Conservation (phyloP, 139 green algal species). For the Chlamydomonas incerta region DNA sequence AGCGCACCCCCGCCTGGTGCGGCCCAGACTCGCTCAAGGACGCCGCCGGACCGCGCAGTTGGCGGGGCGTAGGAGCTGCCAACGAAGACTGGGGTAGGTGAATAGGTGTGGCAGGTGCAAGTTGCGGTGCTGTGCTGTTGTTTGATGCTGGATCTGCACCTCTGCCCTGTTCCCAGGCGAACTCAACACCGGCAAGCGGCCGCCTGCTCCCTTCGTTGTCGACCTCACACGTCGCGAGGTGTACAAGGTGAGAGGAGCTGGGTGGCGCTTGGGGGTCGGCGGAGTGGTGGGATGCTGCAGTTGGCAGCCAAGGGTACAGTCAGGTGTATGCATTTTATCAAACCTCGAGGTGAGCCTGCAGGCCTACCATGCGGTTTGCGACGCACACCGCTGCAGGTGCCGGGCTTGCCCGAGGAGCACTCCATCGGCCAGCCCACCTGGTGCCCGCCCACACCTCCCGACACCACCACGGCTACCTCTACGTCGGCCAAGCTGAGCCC, state of each 20-base stretch:
- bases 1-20: slow-evolving; percentile 64
- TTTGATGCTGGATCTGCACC: no score
- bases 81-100: slow-evolving; percentile 84
- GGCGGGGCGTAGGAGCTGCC: slow-evolving; percentile 72
- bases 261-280: not conserved
- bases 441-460: not conserved
- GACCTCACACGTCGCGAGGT: slow-evolving; percentile 49
- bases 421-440: slow-evolving; percentile 31
- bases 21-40: slow-evolving; percentile 54
- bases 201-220: slow-evolving; percentile 76
- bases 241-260: not conserved
- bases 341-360: no score
- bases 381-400: not conserved
- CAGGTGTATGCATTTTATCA: no score
- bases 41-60: slow-evolving; percentile 63
- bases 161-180: slow-evolving; percentile 56
- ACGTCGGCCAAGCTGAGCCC: not conserved
- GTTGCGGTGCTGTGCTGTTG: no score
- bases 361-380: no score
- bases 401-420: slow-evolving; percentile 29
- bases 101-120: no score
- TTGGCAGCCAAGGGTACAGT: no score
- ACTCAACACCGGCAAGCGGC: slow-evolving; percentile 79
- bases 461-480: not conserved
- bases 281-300: not conserved